Percentiles rank a stretch among this genome's conserved stretches.
Conservation (phyloP, 1,284 basidiomycete species). For the Cerioporus squamosus region DNA sequence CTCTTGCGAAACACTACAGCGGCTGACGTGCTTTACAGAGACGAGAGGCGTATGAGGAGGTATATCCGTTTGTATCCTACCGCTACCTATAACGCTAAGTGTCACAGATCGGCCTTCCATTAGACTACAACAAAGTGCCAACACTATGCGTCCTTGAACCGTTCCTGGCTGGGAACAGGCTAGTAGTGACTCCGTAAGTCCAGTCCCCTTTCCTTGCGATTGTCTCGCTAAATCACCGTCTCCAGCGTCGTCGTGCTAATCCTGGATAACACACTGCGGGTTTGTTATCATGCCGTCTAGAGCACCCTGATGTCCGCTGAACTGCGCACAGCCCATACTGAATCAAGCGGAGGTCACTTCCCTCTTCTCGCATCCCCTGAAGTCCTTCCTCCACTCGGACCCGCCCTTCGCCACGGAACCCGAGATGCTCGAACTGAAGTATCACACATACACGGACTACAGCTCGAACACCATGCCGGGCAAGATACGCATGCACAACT, state of each 20-base stretch:
- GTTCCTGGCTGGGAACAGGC: constrained; percentile 70
- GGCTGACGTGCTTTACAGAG: constrained; percentile 47
- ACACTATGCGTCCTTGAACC: constrained; percentile 78
- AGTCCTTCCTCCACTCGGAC: constrained; percentile 69
- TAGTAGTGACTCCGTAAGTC: constrained; percentile 81
- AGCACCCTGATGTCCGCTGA: neutral
- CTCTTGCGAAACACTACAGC: neutral
- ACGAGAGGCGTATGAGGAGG: constrained; percentile 77
- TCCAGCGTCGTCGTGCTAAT: constrained; percentile 81
- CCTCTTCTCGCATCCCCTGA: constrained; percentile 83
- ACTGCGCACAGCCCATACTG: constrained; percentile 67
- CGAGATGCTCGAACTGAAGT: constrained; percentile 58
- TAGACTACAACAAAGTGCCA: constrained; percentile 69
- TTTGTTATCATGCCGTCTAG: constrained; percentile 35
- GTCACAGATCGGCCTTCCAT: constrained; percentile 77
- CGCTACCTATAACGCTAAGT: constrained; percentile 1
- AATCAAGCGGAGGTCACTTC: constrained; percentile 78
- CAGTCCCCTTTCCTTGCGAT: neutral
- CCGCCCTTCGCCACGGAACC: constrained; percentile 63
- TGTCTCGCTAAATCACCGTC: neutral
- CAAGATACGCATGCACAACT: constrained; percentile 67
- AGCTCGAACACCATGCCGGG: constrained; percentile 46
- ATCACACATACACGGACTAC: constrained; percentile 68
- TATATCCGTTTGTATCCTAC: constrained; percentile 28
- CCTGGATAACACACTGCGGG: constrained; percentile 70